Conservation (phyloP, 495 filamentous ascomycete genomes). For the Lasiosphaeris hirsuta region DNA sequence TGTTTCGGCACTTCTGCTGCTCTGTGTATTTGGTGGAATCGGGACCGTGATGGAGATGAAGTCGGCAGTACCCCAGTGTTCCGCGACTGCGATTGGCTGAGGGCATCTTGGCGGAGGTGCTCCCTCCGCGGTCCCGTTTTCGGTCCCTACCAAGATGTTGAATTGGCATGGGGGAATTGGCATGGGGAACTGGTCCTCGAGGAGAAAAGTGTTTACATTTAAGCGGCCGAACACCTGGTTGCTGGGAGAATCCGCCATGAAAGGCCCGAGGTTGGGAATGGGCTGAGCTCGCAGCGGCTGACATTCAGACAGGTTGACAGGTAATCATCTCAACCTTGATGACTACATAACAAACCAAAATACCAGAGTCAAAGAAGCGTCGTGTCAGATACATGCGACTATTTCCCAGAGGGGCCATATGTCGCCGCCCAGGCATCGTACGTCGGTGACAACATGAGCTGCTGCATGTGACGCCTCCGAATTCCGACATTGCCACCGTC, state of each 20-base stretch:
- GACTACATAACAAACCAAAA: too few species aligned
- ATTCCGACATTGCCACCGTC: slow-evolving; percentile 58
- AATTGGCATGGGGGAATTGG: too few species aligned
- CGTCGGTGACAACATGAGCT: slow-evolving; percentile 42
- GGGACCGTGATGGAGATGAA: not conserved
- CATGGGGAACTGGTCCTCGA: too few species aligned
- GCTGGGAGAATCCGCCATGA: too few species aligned
- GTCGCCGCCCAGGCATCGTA: slow-evolving; percentile 46
- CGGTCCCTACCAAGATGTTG: too few species aligned
- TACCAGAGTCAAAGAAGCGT: not conserved
- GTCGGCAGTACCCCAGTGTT: not conserved
- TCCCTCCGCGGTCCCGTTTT: slow-evolving; percentile 1
- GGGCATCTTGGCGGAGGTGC: not conserved
- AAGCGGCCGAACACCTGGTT: too few species aligned
- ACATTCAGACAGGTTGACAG: too few species aligned
- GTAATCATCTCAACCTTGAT: too few species aligned
- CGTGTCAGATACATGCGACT: not conserved
- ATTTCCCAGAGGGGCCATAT: slow-evolving; percentile 21
- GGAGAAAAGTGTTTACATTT: too few species aligned
- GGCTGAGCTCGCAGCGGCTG: too few species aligned
- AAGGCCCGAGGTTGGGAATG: too few species aligned
- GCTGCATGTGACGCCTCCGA: slow-evolving; percentile 48
- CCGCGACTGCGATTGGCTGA: not conserved
- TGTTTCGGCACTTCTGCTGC: not conserved
- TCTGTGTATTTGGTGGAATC: not conserved